Base-by-base conservation (phyloP, 345 rosid species). In the Crucihimalaya himalaica region DNA sequence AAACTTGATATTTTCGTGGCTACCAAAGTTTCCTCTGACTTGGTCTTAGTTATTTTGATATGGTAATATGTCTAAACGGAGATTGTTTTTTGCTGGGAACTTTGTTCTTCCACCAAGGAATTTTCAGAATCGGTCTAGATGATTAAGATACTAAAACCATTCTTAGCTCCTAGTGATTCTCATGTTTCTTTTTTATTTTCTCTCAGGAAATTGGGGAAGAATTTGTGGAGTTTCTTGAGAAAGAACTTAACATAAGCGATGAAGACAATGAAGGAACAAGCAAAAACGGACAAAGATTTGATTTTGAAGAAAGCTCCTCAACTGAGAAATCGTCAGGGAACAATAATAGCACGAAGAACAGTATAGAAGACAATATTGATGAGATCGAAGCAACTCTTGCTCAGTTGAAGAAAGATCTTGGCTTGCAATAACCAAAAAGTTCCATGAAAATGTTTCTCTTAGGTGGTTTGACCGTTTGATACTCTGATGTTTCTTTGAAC, bases 361-460 rank as follows among this genome's bases (percentile, higher is more conserved):
- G 86, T 81, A 84, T 89, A 35, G 86, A 87, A 77, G 93, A 91
- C 1, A 84, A 80, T 79, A 85, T 94, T 37, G 92, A 89, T 65
- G 97, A 91, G 63, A 86, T 94, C 62, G 98, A 94, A 85, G 95
- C 95, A n/a, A 81, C 92, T 68, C 89, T 94, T 16, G 91, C 95
- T 32, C 85, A 83, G 68, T 68, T 91, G 85, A 94, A 88, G 60
- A 89, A 84, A 84, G 97, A 94, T 64, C 78, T 94, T 69, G 98
- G 97, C 67, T 80, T 94, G 79, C 89, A 87, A 71, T 79, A 68
- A 55, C 66, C 8, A 46, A 18, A 43, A 25, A 53, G 39, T 60
- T 75, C 31, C 32, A 42, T n/a, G 14, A 15, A 31, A 66, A 21
- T 47, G 23, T 59, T 19, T 6, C 27, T 74, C 25, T 34, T 1